Base-by-base conservation (phyloP, 345 rosid species). In the Dovyalis caffra region DNA sequence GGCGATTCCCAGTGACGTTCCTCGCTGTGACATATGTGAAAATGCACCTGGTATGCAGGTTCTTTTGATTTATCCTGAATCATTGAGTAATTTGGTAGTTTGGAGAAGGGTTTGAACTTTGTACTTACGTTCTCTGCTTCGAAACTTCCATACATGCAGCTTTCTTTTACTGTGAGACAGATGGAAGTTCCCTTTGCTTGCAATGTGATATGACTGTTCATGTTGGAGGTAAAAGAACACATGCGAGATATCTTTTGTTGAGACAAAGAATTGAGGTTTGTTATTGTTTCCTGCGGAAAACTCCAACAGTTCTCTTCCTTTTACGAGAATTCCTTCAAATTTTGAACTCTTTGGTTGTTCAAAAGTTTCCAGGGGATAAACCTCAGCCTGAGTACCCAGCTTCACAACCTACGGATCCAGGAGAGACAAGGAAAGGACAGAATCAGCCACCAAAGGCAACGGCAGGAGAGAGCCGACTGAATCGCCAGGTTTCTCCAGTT, bases 131-230 rank as follows among this genome's bases (percentile, higher is more conserved):
- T 38, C 18, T 60, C 61, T 25, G 37, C 64, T 10, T 86, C 70
- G 51, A 76, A 60, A 63, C 28, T 43, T 57, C 25, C 29, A 20
- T 82, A 77, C 78, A 26, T 76, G 74, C 38, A 93, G 97, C 97
- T 56, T 93, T 93, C 88, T 91, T 93, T 79, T 90, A 88, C 87
- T 94, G 98, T 57, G 95, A 92, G 83, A 74, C 88, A 77, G 95
- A 91, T 70, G 97, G 97, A 75, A 91, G 82, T 78, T 92, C 93
- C 23, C 93, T 90, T 72, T 94, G 95, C 80, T 81, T 94, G 80
- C 90, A 91, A 76, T 90, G 98, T 68, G 97, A 94, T 68, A 88
- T 87, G 92, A 81, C 83, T 68, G 96, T 92, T 62, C 98, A 90
- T 85, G 90, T 87, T 73, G 97, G 97, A 20, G 94, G 90, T 69